Conservation (phyloP, 805 yeast genomes). For the Yueomyces sp. region DNA sequence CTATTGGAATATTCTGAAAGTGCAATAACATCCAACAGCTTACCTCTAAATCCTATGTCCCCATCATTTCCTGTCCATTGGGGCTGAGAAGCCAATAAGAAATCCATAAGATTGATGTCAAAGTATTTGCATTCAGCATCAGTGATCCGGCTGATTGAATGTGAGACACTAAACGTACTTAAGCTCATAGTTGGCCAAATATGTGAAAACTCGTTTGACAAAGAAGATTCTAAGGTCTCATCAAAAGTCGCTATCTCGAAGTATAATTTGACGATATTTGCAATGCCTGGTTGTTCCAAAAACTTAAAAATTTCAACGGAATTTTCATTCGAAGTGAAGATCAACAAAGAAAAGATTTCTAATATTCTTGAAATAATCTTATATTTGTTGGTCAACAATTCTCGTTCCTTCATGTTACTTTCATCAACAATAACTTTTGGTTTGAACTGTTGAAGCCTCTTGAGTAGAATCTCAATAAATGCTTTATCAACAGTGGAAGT, state of each 20-base stretch:
- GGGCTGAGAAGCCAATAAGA: conserved; percentile 32
- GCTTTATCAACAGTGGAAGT: conserved; percentile 35
- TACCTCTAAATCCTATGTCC: conserved; percentile 29
- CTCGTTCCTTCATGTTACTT: conserved; percentile 10
- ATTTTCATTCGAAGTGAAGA: conserved; percentile 37
- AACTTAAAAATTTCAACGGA: conserved; percentile 30
- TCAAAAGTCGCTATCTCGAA: conserved; percentile 35
- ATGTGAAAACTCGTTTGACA: conserved; percentile 32
- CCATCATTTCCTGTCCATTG: conserved; percentile 28
- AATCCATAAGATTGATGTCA: conserved; percentile 50
- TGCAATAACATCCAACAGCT: conserved; percentile 44
- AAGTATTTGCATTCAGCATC: conserved; percentile 44
- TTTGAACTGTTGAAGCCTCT: conserved; percentile 26
- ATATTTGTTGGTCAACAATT: conserved; percentile 37
- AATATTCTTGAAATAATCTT: conserved; percentile 53
- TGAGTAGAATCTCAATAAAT: conserved; percentile 23
- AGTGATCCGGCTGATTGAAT: conserved; percentile 31
- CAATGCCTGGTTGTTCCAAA: conserved; percentile 28
- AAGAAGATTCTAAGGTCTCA: conserved; percentile 30
- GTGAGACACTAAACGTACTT: conserved; percentile 37
- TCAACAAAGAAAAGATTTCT: conserved; percentile 59
- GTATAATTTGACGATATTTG: conserved; percentile 22
- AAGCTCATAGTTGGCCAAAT: conserved; percentile 37
- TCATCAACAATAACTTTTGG: conserved; percentile 3
- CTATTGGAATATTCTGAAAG: conserved; percentile 51